Evolutionary conservation across 176 grass and related monocot species (phyloP).

Genomic region (Pontederia crassipes): DNA sequence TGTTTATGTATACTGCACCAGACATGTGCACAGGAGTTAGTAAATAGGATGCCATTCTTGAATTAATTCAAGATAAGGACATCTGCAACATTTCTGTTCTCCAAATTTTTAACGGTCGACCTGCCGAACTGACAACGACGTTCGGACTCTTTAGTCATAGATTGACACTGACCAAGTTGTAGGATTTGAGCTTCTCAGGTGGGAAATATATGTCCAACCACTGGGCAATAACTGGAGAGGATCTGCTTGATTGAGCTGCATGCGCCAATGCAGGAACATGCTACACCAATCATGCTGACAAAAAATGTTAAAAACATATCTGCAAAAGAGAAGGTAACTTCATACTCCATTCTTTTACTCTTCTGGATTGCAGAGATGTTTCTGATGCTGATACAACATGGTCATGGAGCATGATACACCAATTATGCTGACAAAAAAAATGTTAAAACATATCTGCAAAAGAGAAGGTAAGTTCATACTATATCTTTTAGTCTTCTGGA

Average conservation of each 20-base stretch:
- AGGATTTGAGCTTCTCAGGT: background rate
- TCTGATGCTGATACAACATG: background rate
- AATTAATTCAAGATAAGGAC: too few species aligned
- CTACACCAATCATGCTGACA: constrained; percentile 40
- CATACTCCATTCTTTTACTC: background rate
- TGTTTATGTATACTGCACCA: too few species aligned
- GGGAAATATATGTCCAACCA: background rate
- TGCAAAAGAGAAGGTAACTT: constrained; percentile 15
- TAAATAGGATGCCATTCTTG: too few species aligned
- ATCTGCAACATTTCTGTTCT: too few species aligned
- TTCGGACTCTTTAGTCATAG: too few species aligned
- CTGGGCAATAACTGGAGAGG: background rate
- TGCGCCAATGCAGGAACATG: constrained; percentile 37
- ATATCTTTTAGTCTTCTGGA: background rate
- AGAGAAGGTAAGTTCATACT: background rate
- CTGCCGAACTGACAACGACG: too few species aligned
- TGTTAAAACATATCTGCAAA: constrained; percentile 29
- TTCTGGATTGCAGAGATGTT: background rate
- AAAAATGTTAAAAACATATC: constrained; percentile 22
- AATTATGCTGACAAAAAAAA: constrained; percentile 36
- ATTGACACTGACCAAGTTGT: background rate
- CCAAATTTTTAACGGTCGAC: too few species aligned
- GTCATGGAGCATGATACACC: constrained; percentile 21
- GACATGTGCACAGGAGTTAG: too few species aligned
- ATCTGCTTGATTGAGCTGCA: constrained; percentile 51